Percentiles rank a stretch among this genome's conserved stretches.
Conservation (phyloP, 2,329 filamentous ascomycete genomes). For the Pseudopithomyces chartarum region DNA sequence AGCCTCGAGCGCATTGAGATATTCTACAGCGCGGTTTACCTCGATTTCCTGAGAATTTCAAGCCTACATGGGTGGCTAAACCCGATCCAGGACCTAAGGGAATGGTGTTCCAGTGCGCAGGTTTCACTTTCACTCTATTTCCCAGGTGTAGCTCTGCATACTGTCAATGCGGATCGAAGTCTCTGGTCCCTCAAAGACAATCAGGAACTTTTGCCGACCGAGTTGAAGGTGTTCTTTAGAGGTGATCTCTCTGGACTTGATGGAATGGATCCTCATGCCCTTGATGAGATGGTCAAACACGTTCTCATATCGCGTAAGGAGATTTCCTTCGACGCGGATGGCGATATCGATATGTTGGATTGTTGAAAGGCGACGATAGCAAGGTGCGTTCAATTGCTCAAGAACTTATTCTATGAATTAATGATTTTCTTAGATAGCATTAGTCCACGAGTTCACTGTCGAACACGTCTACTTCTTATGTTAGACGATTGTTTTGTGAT, state of each 20-base stretch:
- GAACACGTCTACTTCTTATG: too few species aligned
- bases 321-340: neutral
- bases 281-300: neutral
- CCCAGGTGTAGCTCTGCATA: neutral
- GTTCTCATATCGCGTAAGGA: neutral
- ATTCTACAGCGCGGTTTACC: conserved; percentile 3
- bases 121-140: neutral
- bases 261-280: neutral
- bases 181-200: neutral
- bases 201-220: neutral
- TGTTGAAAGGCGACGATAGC: neutral
- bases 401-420: too few species aligned
- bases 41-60: neutral
- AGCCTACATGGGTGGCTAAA: neutral
- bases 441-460: too few species aligned
- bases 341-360: neutral
- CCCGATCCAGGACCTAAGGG: neutral
- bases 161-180: neutral
- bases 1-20: conserved; percentile 16
- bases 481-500: too few species aligned
- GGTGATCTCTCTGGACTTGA: neutral
- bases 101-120: neutral
- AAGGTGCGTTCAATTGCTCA: neutral
- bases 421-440: too few species aligned
- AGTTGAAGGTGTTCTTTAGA: neutral